Percentiles rank a stretch among this genome's conserved stretches.
Conservation (phyloP, 257 asterid species). For the Solanum corneliomulleri region DNA sequence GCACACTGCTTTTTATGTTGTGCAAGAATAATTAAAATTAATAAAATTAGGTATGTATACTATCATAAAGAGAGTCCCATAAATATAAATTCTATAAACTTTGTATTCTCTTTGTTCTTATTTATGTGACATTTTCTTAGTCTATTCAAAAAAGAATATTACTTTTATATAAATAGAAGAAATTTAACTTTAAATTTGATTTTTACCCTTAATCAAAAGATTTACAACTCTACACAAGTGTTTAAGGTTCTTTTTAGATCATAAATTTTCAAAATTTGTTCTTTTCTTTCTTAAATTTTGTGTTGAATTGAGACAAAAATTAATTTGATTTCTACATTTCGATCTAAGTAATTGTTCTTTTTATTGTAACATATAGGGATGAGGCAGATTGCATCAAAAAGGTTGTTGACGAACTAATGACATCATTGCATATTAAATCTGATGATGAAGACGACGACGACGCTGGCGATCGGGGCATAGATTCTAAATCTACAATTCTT, state of each 20-base stretch:
- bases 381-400: background rate
- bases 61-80: background rate
- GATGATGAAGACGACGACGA: background rate
- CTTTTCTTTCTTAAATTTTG: background rate
- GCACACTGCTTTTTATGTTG: background rate
- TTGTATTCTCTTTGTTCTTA: background rate
- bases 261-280: background rate
- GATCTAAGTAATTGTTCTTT: background rate
- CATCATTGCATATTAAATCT: background rate
- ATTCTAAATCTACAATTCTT: background rate
- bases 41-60: background rate
- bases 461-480: too few relatives aligned
- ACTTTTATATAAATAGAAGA: too few relatives aligned
- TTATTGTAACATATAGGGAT: background rate
- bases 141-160: too few relatives aligned
- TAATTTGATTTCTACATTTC: background rate
- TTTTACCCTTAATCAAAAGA: too few relatives aligned
- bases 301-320: background rate
- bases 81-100: background rate
- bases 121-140: background rate
- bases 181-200: too few relatives aligned
- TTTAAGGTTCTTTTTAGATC: background rate
- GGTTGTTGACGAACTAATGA: background rate
- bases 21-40: background rate
- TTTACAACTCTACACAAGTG: background rate